Evolutionary conservation across 176 grass and related monocot genomes (phyloP).

Genomic region (Puccinellia tenuiflora): DNA sequence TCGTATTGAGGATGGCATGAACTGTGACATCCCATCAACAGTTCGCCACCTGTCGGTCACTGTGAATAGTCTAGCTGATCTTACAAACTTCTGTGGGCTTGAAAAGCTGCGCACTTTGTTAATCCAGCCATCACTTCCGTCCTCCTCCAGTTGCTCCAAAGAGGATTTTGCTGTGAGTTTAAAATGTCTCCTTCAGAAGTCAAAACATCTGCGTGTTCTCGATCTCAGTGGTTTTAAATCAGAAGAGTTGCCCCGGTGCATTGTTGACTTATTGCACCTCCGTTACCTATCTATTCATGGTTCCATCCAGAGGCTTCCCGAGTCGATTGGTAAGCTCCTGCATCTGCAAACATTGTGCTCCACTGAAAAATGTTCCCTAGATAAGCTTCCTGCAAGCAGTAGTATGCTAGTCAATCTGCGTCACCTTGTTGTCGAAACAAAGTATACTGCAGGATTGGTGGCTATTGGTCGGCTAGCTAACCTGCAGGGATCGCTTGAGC

Average conservation of each 20-base stretch:
- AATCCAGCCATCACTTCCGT: not conserved
- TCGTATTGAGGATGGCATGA: not conserved
- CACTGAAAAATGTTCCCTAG: not conserved
- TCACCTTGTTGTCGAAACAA: not conserved
- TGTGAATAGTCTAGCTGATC: not conserved
- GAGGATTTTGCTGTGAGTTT: not conserved
- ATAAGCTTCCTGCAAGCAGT: not conserved
- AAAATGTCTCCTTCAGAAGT: not conserved
- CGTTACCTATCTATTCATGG: constrained; percentile 17
- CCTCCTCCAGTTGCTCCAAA: not conserved
- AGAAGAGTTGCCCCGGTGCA: not conserved
- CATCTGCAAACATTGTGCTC: constrained; percentile 3
- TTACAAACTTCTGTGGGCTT: not conserved
- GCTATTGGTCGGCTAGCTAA: not conserved
- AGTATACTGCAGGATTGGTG: not conserved
- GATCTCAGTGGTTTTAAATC: not conserved
- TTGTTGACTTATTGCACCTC: constrained; percentile 2
- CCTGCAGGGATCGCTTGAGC: not conserved
- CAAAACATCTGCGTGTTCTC: constrained; percentile 9
- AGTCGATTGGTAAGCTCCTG: constrained; percentile 7
- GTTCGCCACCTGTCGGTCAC: not conserved
- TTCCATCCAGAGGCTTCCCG: not conserved
- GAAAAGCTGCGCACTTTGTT: not conserved
- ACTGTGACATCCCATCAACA: not conserved
- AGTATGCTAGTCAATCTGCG: not conserved